phyloP scores from a whole-genome alignment of 1,284 basidiomycete genomes.

The Thecaphora frezii region DNA sequence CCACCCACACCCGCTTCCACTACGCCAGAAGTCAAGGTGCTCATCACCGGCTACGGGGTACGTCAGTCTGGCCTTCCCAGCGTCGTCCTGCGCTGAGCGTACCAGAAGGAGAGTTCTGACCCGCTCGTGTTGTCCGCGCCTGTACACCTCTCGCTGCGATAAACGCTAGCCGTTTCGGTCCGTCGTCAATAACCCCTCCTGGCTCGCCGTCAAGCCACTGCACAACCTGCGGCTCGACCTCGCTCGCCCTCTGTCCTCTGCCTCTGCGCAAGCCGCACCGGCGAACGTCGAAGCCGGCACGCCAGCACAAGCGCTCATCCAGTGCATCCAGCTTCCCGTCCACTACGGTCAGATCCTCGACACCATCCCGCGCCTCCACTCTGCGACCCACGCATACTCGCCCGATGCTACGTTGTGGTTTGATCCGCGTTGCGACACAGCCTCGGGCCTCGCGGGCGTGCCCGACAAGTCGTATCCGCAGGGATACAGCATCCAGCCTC shows the following conservation, averaged over 20 bases:
- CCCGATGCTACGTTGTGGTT: conserved; percentile 18
- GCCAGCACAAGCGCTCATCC: conserved; percentile 13
- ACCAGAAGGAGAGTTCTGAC: too few species aligned
- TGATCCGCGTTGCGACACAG: conserved; percentile 10
- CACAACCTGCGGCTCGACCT: conserved; percentile 20
- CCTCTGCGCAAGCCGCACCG: not conserved
- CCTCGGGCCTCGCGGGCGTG: conserved; percentile 4
- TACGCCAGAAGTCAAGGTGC: conserved; percentile 14
- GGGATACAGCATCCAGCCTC: conserved; percentile 18
- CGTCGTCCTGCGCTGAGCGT: not conserved
- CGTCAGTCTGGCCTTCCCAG: not conserved
- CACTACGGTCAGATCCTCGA: conserved; percentile 30
- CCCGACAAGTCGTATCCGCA: conserved; percentile 7
- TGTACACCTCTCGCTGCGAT: too few species aligned
- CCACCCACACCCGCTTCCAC: conserved; percentile 5
- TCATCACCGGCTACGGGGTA: conserved; percentile 34
- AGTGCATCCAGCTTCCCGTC: conserved; percentile 30
- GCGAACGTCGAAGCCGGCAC: not conserved
- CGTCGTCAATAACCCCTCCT: conserved; percentile 27
- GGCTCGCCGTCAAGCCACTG: conserved; percentile 29
- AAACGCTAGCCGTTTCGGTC: conserved; percentile 19
- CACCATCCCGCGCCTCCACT: conserved; percentile 22
- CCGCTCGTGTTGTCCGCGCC: not conserved
- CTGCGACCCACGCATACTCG: not conserved
- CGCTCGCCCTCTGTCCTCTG: not conserved